Conservation (phyloP, 495 filamentous ascomycete genomes). For the Platismatia glauca region DNA sequence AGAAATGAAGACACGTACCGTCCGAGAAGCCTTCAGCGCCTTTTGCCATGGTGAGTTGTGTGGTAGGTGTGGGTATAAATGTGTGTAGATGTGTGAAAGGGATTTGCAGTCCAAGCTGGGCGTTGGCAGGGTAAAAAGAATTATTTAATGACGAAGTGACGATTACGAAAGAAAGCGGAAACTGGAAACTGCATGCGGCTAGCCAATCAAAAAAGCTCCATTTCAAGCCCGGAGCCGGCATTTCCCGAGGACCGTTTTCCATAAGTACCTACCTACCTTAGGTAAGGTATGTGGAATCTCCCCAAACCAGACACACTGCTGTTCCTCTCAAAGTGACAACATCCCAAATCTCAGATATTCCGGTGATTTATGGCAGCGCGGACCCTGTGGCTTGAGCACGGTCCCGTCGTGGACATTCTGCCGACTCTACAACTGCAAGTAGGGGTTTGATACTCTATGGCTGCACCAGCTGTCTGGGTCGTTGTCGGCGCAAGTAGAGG, state of each 20-base stretch:
- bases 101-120: not conserved
- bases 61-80: not conserved
- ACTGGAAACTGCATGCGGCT: not conserved
- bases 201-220: not conserved
- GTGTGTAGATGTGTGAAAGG: not conserved
- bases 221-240: not conserved
- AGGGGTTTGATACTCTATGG: not conserved
- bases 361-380: not conserved
- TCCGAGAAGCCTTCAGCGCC: conserved; percentile 22
- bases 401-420: not conserved
- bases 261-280: too few relatives aligned
- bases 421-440: not conserved
- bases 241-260: not conserved
- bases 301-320: not conserved
- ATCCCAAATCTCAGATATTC: not conserved
- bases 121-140: conserved; percentile 6
- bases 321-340: not conserved
- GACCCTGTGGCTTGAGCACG: not conserved
- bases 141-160: conserved; percentile 7
- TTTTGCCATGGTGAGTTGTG: conserved; percentile 16
- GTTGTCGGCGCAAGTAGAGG: conserved; percentile 50
- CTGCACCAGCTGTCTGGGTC: conserved; percentile 34
- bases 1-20: conserved; percentile 24
- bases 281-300: too few relatives aligned
- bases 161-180: not conserved